A percentile compares a stretch with the other conserved stretches of the same genome.
Evolutionary conservation across 2,329 filamentous ascomycete species (phyloP).

Genomic region (Xylaria arbuscula): DNA sequence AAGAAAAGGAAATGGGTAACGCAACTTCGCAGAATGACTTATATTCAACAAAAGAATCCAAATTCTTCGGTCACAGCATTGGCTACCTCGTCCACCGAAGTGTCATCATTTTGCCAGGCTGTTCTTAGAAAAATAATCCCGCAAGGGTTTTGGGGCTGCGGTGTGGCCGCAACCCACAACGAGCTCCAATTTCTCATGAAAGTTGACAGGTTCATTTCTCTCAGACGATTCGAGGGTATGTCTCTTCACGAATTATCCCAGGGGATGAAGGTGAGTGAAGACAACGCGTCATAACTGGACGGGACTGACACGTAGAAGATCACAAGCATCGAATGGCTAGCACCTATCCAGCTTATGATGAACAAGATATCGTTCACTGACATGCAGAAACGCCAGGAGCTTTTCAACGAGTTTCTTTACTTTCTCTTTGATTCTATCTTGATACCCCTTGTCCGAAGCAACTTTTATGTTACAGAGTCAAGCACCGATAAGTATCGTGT

Average conservation of each 20-base stretch:
- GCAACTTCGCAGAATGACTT: slow-evolving; percentile 38
- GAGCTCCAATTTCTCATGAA: slow-evolving; percentile 69
- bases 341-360: slow-evolving; percentile 59
- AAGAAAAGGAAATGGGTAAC: slow-evolving; percentile 32
- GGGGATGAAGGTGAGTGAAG: slow-evolving; percentile 73
- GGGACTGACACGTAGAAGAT: slow-evolving; percentile 61
- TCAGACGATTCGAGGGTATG: slow-evolving; percentile 84
- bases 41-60: slow-evolving; percentile 54
- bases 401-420: slow-evolving; percentile 88
- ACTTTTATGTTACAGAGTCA: slow-evolving; percentile 96
- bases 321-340: slow-evolving; percentile 77
- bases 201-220: slow-evolving; percentile 79
- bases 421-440: slow-evolving; percentile 93
- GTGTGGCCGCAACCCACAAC: slow-evolving; percentile 67
- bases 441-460: slow-evolving; percentile 84
- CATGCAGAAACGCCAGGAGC: slow-evolving; percentile 77
- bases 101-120: slow-evolving; percentile 89
- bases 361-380: slow-evolving; percentile 77
- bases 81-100: slow-evolving; percentile 73
- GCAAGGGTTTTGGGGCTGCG: slow-evolving; percentile 76
- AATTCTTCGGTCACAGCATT: slow-evolving; percentile 68
- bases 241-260: slow-evolving; percentile 82
- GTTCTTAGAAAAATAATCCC: slow-evolving; percentile 80
- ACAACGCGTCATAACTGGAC: not conserved
- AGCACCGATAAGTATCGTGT: slow-evolving; percentile 81